Percentiles rank a stretch among this genome's conserved stretches.
Evolutionary conservation across 1,284 basidiomycete species (phyloP).

Genomic region (Thecaphora thlaspeos): DNA sequence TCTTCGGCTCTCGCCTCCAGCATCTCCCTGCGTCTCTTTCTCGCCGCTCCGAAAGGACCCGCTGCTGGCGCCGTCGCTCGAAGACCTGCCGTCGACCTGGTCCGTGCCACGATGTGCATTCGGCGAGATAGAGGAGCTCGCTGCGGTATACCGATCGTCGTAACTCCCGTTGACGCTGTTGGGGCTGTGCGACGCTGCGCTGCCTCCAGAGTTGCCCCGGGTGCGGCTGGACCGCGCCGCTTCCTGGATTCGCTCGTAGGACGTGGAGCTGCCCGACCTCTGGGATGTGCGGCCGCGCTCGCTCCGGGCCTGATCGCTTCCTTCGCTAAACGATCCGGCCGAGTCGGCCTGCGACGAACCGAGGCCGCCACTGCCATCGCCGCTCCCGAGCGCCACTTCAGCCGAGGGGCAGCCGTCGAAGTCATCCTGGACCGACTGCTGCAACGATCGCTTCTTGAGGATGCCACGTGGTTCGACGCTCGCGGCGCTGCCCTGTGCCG

Average conservation of each 20-base stretch:
- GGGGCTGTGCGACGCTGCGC: conserved; percentile 24
- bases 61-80: background rate
- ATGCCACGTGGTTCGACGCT: conserved; percentile 38
- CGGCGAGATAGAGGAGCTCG: conserved; percentile 27
- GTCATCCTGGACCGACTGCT: conserved; percentile 22
- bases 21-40: conserved; percentile 26
- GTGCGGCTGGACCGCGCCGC: conserved; percentile 25
- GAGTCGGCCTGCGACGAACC: conserved; percentile 19
- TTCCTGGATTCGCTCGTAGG: conserved; percentile 50
- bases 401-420: conserved; percentile 13
- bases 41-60: conserved; percentile 34
- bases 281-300: conserved; percentile 43
- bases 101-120: conserved; percentile 13
- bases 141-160: conserved; percentile 18
- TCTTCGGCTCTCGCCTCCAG: conserved; percentile 12
- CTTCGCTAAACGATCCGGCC: conserved; percentile 16
- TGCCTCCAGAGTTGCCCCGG: conserved; percentile 26
- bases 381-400: conserved; percentile 14
- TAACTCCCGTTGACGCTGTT: conserved; percentile 29
- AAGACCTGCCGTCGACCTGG: conserved; percentile 7
- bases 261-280: conserved; percentile 40
- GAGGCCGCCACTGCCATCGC: conserved; percentile 28
- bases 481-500: conserved; percentile 17
- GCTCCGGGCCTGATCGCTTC: background rate
- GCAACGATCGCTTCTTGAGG: conserved; percentile 36